Base-by-base conservation (phyloP, 495 filamentous ascomycete species). In the Aspergillus baeticus region DNA sequence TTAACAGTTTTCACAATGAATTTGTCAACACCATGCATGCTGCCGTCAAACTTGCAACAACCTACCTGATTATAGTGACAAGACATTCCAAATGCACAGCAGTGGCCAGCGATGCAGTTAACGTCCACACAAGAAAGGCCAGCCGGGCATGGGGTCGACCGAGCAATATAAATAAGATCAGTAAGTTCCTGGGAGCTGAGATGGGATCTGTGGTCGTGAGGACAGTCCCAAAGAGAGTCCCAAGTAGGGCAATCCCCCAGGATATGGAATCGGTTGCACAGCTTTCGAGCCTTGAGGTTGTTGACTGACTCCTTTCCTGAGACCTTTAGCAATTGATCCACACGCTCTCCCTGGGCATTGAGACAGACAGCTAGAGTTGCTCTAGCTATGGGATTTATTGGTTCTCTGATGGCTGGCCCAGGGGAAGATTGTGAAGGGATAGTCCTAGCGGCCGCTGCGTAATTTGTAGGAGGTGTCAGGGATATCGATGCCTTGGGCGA, bases 191-290 rank as follows among this genome's bases (percentile, higher is more conserved):
- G 43, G 2, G 46, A 35, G 18, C 48, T 55, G 11, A 71, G 60
- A 14, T 8, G 34, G 51, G 59, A 6, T 43, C 54, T 26, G 46
- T 71, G 66, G 7, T 55, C 42, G 38, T 67, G 54, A 6, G 39
- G 63, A 45, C 66, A 71, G 23, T 55, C 51, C 15, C 41, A 17
- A 10, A 22, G 22, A 3, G 41, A 22, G 4, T 3, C 26, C 4
- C 4, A 4, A 26, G 47, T 59, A 1, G 43, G 42, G 43, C 66
- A 71, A 14, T 42, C 45, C 1, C 54, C 64, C 21, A 63, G 56
- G 21, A 71, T 51, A 42, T 71, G 62, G 42, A 53, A 64, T 34
- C 42, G 53, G 48, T 71, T 65, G 55, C 66, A 71, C 18, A 61
- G 52, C 43, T 67, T 69, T 3, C 45, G 37, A 13, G 29, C 18